phyloP scores from a whole-genome alignment of 2,329 filamentous ascomycete species.

The Venturiaceae sp. region DNA sequence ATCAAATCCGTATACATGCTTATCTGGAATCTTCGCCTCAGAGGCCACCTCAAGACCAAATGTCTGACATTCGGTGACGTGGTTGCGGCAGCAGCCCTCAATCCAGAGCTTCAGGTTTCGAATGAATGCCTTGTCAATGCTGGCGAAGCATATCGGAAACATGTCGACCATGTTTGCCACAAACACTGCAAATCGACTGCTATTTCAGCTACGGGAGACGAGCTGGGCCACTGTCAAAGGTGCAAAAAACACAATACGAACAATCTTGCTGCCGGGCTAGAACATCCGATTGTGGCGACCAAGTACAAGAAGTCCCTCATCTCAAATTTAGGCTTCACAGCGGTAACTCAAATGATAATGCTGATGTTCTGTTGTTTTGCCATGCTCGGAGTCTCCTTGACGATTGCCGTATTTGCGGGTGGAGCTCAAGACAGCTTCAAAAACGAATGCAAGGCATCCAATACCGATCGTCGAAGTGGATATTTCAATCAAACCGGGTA shows the following conservation, averaged over 20 bases:
- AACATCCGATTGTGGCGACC: slow-evolving; percentile 20
- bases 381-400: slow-evolving; percentile 15
- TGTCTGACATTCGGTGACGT: slow-evolving; percentile 22
- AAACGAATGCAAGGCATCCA: slow-evolving; percentile 4
- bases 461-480: neutral
- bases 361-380: slow-evolving; percentile 10
- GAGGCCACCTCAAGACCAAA: slow-evolving; percentile 19
- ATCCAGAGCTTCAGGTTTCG: slow-evolving; percentile 18
- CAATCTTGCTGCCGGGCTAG: slow-evolving; percentile 15
- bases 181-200: slow-evolving; percentile 18
- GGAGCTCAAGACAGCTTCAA: slow-evolving; percentile 7
- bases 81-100: slow-evolving; percentile 18
- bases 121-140: slow-evolving; percentile 24
- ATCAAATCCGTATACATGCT: slow-evolving; percentile 22
- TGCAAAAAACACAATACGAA: slow-evolving; percentile 18
- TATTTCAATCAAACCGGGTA: neutral
- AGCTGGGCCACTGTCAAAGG: slow-evolving; percentile 22
- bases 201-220: slow-evolving; percentile 14
- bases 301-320: slow-evolving; percentile 21
- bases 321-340: slow-evolving; percentile 20
- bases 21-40: slow-evolving; percentile 15
- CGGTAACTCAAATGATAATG: slow-evolving; percentile 18
- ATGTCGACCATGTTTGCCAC: slow-evolving; percentile 18
- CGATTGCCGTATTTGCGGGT: slow-evolving; percentile 12
- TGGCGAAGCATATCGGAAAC: slow-evolving; percentile 16